Evolutionary conservation across 2,329 filamentous ascomycete genomes (phyloP), one percentile per base, ranked within the genome.

Genomic region (Colletotrichum paranaense): DNA sequence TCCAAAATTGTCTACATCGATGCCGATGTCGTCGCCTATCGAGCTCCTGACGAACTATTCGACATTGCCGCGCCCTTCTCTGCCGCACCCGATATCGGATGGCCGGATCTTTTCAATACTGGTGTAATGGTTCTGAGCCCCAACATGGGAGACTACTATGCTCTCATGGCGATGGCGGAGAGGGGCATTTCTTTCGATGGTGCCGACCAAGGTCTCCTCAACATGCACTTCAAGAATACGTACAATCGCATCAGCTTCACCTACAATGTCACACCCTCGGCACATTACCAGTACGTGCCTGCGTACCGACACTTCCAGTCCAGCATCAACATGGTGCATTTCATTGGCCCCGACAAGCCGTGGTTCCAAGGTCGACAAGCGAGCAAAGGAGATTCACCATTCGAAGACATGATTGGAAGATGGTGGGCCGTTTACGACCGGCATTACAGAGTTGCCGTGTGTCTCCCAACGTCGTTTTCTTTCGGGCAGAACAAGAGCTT

Each of bases 41-140:
- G 95, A 77, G 95, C 95, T 42, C 94, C 96, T 4, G 96, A 99
- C 79, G 97, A 99, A 88, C 91, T 99, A 68, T 97, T 99, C 80
- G 88, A 92, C 69, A 81, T 92, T 28, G 79, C 85, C 5, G 84
- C 90, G 60, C 80, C 87, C 67, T 92, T 92, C 80, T 89, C 90
- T 53, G 91, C 97, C 2, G 95, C 94, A 12, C 95, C 97, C 38
- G 97, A 99, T 82, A 95, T 98, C 78, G 97, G 97, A 77, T 99
- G 97, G 97, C 97, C 97, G 42, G 97, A 99, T 84, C 90, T 95
- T 74, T 98, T 98, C 91, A 99, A 99, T 84, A 95, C 94, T n/a
- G 97, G 97, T 79, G 91, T 99, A 78, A 97, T 99, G 95, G 95
- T 95, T 46, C 84, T 99, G 73, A 92, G 89, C 19, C 97, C 97